A percentile compares a stretch with the other conserved stretches of the same genome.
Conservation (phyloP, 139 green algal genomes). For the Chlorella sp. region DNA sequence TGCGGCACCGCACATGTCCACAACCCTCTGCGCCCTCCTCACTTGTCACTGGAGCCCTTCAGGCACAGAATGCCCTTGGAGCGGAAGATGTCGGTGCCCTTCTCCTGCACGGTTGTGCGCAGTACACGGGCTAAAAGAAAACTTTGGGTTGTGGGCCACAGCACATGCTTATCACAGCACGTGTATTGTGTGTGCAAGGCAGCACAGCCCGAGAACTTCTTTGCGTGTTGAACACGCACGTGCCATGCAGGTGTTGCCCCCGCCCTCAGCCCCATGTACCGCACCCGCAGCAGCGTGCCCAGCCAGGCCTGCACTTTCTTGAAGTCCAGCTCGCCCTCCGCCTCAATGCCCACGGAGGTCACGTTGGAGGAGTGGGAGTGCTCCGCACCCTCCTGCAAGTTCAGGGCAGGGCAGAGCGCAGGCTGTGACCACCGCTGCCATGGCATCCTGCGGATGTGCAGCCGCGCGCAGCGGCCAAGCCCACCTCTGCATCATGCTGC, state of each 20-base stretch:
- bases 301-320: conserved; percentile 79
- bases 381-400: conserved; percentile 31
- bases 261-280: neutral
- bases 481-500: no score
- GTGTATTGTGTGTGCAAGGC: no score
- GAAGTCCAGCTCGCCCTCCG: conserved; percentile 65
- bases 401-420: no score
- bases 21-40: conserved; percentile 20
- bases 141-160: no score
- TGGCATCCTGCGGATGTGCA: no score
- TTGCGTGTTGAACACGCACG: no score
- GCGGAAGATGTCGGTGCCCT: conserved; percentile 84
- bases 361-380: conserved; percentile 80
- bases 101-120: conserved; percentile 47
- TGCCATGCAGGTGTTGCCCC: neutral
- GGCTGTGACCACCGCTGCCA: no score
- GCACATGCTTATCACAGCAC: no score
- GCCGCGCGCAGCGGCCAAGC: no score
- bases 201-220: no score
- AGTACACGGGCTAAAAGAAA: neutral
- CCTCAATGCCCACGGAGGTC: conserved; percentile 67
- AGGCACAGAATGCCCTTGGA: conserved; percentile 81
- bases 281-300: conserved; percentile 52
- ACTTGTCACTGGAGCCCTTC: conserved; percentile 75
- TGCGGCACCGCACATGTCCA: neutral